Base-by-base conservation (phyloP, 2,329 filamentous ascomycete genomes). In the Colletotrichum navitas region DNA sequence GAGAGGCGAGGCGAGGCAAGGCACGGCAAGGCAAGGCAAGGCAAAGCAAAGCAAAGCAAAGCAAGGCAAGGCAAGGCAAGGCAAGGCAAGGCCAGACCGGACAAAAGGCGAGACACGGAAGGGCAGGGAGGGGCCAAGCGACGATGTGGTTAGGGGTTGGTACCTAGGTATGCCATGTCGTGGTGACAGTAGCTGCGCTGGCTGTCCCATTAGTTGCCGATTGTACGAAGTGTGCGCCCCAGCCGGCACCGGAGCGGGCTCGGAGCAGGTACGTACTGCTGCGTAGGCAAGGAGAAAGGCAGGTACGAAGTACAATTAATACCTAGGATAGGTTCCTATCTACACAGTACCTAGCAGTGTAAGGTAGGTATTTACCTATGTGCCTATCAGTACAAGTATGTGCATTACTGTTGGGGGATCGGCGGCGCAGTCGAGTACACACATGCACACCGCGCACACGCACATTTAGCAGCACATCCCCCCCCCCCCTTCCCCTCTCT, bases 401-500 rank as follows among this genome's bases (percentile, higher is more conserved):
- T 45, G 5, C 10, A 2, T 45, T n/a, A n/a, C 24, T 68, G 34
- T 56, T 6, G 32, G 47, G 47, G 39, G 63, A 67, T 67, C 56
- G 41, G 51, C 63, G 51, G 63, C 63, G 51, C 47, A 64, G 51
- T 56, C 52, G 41, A 70, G 43, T 2, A 14, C 39, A 41, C 39
- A 18, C 39, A 52, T 54, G 54, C 39, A 14, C 32, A 26, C 47
- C 26, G 10, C 24, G n/a, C 47, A 10, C 47, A 12, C 24, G 26
- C 49, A 51, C 49, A 29, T 51, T 51, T 29, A 7, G 21, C 7
- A 52, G n/a, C n/a, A n/a, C n/a, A n/a, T n/a, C n/a, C n/a, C n/a
- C n/a, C n/a, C n/a, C n/a, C n/a, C 49, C 24, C 18, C 49, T 52
- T 58, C 68, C 68, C 63, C 68, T 71, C 68, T 71, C 56, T 63